Evolutionary conservation across 345 rosid genomes (phyloP).

Genomic region (Eucalyptus caleyi): DNA sequence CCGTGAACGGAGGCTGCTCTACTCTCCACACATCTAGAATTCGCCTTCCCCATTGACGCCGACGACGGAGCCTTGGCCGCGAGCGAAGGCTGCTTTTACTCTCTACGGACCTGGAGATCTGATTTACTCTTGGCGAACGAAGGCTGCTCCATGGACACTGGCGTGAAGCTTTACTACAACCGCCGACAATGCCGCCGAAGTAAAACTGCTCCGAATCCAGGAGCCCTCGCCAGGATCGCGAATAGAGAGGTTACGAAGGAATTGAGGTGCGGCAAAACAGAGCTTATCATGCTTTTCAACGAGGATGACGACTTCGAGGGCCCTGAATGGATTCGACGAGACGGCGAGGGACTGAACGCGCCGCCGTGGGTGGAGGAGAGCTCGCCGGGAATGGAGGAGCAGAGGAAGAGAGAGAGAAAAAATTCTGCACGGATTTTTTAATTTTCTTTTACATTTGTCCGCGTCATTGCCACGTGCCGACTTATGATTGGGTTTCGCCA

Average conservation of each 20-base stretch:
- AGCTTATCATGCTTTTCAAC: not conserved
- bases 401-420: not conserved
- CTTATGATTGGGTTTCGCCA: not conserved
- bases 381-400: not conserved
- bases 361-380: not conserved
- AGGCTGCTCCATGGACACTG: not conserved
- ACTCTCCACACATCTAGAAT: not conserved
- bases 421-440: not conserved
- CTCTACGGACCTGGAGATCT: not conserved
- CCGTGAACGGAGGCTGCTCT: not conserved
- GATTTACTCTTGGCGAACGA: not conserved
- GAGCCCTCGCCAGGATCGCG: not conserved
- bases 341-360: not conserved
- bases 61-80: not conserved
- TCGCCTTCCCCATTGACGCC: no score
- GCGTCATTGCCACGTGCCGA: not conserved
- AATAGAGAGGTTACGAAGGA: fast-evolving
- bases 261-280: not conserved
- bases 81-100: not conserved
- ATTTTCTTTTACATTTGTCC: not conserved
- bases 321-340: not conserved
- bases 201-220: not conserved
- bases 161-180: not conserved
- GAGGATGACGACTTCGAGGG: not conserved
- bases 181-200: not conserved